Evolutionary conservation across 1,284 basidiomycete genomes (phyloP).

Genomic region (Marasmius oreades): DNA sequence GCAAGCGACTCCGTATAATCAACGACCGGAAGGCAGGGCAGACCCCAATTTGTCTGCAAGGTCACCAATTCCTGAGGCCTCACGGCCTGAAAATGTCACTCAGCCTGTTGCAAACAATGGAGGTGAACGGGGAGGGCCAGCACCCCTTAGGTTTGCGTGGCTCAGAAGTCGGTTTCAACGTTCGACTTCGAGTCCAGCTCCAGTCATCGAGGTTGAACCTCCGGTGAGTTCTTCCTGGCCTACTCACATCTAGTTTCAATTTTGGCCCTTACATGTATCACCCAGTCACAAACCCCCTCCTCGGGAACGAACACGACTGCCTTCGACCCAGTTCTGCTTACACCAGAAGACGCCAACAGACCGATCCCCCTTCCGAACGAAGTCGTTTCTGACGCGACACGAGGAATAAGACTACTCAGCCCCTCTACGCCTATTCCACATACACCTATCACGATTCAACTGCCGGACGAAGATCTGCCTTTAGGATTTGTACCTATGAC

Average conservation of each 20-base stretch:
- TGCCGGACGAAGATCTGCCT: conserved; percentile 13
- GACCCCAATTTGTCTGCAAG: not conserved
- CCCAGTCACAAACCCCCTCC: conserved; percentile 5
- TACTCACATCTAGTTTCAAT: not conserved
- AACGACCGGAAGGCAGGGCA: not conserved
- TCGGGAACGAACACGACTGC: not conserved
- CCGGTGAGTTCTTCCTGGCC: conserved; percentile 6
- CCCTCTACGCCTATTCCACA: conserved; percentile 12
- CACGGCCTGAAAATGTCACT: not conserved
- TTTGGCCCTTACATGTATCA: not conserved
- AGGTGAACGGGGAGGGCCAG: conserved; percentile 3
- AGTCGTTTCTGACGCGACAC: conserved; percentile 11
- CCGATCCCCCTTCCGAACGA: conserved; percentile 13
- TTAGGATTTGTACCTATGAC: conserved; percentile 13
- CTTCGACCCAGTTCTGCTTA: conserved; percentile 8
- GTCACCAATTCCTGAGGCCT: not conserved
- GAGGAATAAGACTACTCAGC: conserved; percentile 4
- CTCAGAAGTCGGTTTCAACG: conserved; percentile 12
- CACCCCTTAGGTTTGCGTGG: conserved; percentile 9
- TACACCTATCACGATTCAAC: conserved; percentile 10
- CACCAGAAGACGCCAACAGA: conserved; percentile 12
- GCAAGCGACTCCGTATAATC: not conserved
- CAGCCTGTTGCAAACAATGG: not conserved
- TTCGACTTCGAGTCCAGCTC: conserved; percentile 11
- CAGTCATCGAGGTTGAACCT: conserved; percentile 12